phyloP scores from a whole-genome alignment of 129 eudicot genomes.

The Artemisia tridentata region DNA sequence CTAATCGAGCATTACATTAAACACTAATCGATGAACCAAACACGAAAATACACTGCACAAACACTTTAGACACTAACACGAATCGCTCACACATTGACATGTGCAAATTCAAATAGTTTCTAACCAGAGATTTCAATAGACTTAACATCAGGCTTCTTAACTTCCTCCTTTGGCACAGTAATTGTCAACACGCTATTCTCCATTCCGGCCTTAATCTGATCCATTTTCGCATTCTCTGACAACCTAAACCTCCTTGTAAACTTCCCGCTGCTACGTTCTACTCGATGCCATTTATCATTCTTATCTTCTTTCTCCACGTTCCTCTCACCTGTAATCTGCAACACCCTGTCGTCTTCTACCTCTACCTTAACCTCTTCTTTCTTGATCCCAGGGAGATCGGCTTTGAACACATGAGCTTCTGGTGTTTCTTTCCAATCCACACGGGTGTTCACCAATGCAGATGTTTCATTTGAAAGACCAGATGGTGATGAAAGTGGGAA shows the following conservation, averaged over 20 bases:
- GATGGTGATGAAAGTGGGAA: not conserved
- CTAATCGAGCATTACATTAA: too few species aligned
- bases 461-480: not conserved
- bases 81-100: too few species aligned
- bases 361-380: slow-evolving; percentile 43
- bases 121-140: slow-evolving; percentile 32
- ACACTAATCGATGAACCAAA: too few species aligned
- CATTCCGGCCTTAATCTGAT: slow-evolving; percentile 41
- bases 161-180: slow-evolving; percentile 36
- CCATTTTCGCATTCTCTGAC: slow-evolving; percentile 43
- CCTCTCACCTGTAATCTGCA: slow-evolving; percentile 46
- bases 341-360: slow-evolving; percentile 34
- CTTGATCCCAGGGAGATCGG: slow-evolving; percentile 38
- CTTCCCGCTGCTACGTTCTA: slow-evolving; percentile 33
- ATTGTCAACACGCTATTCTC: slow-evolving; percentile 42
- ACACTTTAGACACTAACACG: too few species aligned
- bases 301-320: slow-evolving; percentile 48
- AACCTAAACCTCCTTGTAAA: slow-evolving; percentile 48
- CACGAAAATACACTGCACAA: too few species aligned
- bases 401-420: slow-evolving; percentile 39
- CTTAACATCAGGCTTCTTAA: slow-evolving; percentile 40
- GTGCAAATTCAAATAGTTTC: not conserved
- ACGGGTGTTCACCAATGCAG: slow-evolving; percentile 13
- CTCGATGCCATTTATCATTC: slow-evolving; percentile 26
- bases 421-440: slow-evolving; percentile 44